These are phyloP conservation scores for Punica granatum DNA, from an alignment of 345 rosid species.

Conservation along the genomic window DNA sequence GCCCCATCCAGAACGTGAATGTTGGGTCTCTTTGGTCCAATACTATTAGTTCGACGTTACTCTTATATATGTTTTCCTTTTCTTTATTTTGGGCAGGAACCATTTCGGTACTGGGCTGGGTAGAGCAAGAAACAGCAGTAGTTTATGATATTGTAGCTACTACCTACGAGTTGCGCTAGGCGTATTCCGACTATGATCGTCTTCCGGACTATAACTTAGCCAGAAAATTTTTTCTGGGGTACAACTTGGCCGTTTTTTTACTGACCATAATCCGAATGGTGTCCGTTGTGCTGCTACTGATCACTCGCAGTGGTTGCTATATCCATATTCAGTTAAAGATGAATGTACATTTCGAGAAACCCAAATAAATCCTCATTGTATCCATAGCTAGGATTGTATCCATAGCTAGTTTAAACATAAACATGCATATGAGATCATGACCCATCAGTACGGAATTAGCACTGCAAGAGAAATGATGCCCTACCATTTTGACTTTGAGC, in stretches of 20 bases:
- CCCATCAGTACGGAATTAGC: no score
- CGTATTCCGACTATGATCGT: no score
- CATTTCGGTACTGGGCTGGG: no score
- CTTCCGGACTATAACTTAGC: no score
- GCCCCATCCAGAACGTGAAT: neutral
- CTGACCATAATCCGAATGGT: no score
- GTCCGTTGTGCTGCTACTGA: no score
- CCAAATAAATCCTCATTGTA: neutral
- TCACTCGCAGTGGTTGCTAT: neutral
- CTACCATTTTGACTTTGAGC: neutral
- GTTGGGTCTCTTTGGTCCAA: neutral
- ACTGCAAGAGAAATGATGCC: neutral
- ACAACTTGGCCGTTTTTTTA: no score
- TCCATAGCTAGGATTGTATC: no score
- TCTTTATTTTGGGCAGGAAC: neutral
- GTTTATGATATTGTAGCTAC: no score
- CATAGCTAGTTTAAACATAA: neutral
- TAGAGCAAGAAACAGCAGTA: no score
- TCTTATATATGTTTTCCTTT: neutral
- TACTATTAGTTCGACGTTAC: neutral
- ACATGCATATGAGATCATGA: neutral
- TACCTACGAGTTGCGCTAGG: no score
- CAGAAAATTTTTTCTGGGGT: no score
- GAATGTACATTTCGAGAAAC: neutral
- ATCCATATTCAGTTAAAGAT: neutral